Percentiles rank a stretch among this genome's conserved stretches.
Evolutionary conservation across 2,329 filamentous ascomycete genomes (phyloP).

Genomic region (Penicillium sp.): DNA sequence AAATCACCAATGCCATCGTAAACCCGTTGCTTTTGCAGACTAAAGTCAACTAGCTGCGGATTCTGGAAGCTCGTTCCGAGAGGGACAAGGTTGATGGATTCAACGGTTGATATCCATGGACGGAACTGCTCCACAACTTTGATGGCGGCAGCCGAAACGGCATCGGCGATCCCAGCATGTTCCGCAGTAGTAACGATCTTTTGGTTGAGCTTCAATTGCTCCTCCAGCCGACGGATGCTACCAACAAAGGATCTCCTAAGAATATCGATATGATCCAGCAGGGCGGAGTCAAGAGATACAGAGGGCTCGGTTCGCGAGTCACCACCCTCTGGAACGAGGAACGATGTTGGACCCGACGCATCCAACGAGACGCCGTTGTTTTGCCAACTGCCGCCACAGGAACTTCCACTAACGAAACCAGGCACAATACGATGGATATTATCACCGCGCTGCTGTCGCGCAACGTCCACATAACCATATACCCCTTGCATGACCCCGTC

Average conservation of each 20-base stretch:
- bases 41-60: conserved; percentile 82
- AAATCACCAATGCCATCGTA: conserved; percentile 94
- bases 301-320: conserved; percentile 70
- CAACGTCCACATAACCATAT: conserved; percentile 94
- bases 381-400: conserved; percentile 81
- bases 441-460: conserved; percentile 86
- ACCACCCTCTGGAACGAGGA: conserved; percentile 82
- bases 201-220: conserved; percentile 71
- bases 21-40: conserved; percentile 83
- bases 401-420: conserved; percentile 86
- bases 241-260: conserved; percentile 80
- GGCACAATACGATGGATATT: conserved; percentile 90
- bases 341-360: conserved; percentile 64
- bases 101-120: conserved; percentile 83
- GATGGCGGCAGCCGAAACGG: conserved; percentile 72
- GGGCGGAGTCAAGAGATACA: conserved; percentile 67
- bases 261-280: conserved; percentile 82
- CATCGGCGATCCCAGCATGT: conserved; percentile 78
- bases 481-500: conserved; percentile 92
- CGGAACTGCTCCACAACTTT: conserved; percentile 85
- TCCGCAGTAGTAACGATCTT: conserved; percentile 76
- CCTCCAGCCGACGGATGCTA: conserved; percentile 81
- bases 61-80: conserved; percentile 76
- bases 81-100: conserved; percentile 84
- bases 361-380: conserved; percentile 61